phyloP scores from a whole-genome alignment of 2,329 filamentous ascomycete species.

The Fusarium stilboides region DNA sequence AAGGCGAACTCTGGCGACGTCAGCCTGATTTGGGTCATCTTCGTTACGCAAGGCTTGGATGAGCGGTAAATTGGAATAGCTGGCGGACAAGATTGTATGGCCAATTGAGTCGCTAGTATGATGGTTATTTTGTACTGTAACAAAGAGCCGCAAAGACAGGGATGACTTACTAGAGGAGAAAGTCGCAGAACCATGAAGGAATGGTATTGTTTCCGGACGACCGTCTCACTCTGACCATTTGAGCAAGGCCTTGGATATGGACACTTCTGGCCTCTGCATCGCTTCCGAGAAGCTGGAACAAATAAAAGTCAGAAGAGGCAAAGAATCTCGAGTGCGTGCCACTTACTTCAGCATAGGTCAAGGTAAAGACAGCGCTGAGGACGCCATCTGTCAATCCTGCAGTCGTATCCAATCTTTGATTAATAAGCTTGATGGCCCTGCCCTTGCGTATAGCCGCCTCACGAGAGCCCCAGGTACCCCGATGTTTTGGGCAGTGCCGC shows the following conservation, averaged over 20 bases:
- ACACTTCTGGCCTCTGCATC: slow-evolving; percentile 20
- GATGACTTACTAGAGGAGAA: slow-evolving; percentile 14
- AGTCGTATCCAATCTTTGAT: slow-evolving; percentile 16
- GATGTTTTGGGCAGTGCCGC: not conserved
- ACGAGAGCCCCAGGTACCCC: not conserved
- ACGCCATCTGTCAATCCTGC: slow-evolving; percentile 33
- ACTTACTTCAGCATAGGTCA: slow-evolving; percentile 37
- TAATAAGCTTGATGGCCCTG: slow-evolving; percentile 37
- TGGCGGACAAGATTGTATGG: slow-evolving; percentile 7
- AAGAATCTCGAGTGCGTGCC: accelerated
- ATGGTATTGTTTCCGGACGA: slow-evolving; percentile 1
- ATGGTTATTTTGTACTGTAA: accelerated
- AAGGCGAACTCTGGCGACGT: slow-evolving; percentile 13
- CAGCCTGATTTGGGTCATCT: not conserved
- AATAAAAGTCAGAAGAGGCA: accelerated
- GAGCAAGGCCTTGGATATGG: slow-evolving; percentile 33
- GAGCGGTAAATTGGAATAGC: slow-evolving; percentile 24
- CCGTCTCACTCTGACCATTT: slow-evolving; percentile 25
- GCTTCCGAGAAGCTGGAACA: slow-evolving; percentile 30
- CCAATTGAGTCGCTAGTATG: slow-evolving; percentile 31
- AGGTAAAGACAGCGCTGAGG: slow-evolving; percentile 42
- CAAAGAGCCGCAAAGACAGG: accelerated
- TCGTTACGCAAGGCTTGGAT: slow-evolving; percentile 31
- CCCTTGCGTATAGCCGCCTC: slow-evolving; percentile 7
- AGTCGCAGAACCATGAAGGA: slow-evolving; percentile 20